Conservation (phyloP, 2,329 filamentous ascomycete genomes). For the Ophiocordyceps camponoti-rufipedis region DNA sequence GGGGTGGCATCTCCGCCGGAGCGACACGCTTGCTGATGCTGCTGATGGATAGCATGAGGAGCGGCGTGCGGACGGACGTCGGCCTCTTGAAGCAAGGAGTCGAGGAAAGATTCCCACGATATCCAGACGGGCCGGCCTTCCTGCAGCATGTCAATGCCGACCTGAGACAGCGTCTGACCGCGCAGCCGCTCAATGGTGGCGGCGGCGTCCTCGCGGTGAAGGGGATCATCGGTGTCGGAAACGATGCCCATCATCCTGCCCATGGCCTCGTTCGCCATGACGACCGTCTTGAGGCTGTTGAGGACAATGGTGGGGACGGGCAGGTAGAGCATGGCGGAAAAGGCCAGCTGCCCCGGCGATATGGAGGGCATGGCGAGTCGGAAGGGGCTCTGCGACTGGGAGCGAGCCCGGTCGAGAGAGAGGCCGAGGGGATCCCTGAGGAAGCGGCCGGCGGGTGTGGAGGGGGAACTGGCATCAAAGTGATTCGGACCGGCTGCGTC, state of each 20-base stretch:
- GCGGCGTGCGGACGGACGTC: constrained; percentile 10
- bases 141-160: constrained; percentile 57
- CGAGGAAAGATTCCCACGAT: constrained; percentile 40
- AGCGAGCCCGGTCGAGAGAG: constrained; percentile 8
- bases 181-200: constrained; percentile 39
- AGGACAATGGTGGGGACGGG: constrained; percentile 56
- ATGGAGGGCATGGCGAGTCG: constrained; percentile 26
- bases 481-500: background rate
- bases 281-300: constrained; percentile 48
- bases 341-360: constrained; percentile 36
- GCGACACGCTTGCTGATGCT: constrained; percentile 1
- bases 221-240: constrained; percentile 14
- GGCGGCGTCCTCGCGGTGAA: background rate
- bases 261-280: constrained; percentile 62
- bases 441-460: constrained; percentile 13
- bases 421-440: constrained; percentile 13
- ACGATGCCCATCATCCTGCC: constrained; percentile 47
- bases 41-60: background rate
- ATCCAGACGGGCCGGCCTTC: constrained; percentile 43
- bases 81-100: constrained; percentile 29
- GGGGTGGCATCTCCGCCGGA: constrained; percentile 20
- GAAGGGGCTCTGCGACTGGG: constrained; percentile 18
- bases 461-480: constrained; percentile 9
- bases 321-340: constrained; percentile 54
- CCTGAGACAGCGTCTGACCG: constrained; percentile 47